Base-by-base conservation (phyloP, 2,329 filamentous ascomycete species). In the Pseudonectria foliicola region DNA sequence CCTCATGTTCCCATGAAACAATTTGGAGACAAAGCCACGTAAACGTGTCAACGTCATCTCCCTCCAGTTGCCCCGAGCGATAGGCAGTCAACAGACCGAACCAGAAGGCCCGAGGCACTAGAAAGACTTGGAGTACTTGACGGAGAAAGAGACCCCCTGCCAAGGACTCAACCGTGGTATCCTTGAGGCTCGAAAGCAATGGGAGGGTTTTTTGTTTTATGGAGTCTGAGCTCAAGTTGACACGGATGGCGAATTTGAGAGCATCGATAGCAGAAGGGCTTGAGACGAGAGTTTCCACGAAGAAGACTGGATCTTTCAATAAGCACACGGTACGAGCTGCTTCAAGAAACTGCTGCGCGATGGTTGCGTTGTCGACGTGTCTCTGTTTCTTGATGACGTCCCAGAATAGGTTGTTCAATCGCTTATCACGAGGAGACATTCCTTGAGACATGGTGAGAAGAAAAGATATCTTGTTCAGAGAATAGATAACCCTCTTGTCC, bases 21-120 rank as follows among this genome's bases (percentile, higher is more conserved):
- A 80, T 53, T 35, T 76, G 65, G 4, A 67, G 44, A 3, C 63
- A 56, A 3, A 76, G 52, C 70, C 71, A 75, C 1, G 63, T 62
- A 38, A 76, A 67, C 0, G 59, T 49, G 12, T 56, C 46, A 2
- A 61, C 45, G 0, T 56, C 51, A 0, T 42, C 43, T 1, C 60
- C 47, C 2, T 54, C 44, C 7, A 75, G 53, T 2, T 43, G 38
- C 7, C 50, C 43, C 3, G 24, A 37, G 4, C 46, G 33, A 28
- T 59, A 59, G 2, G 52, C 42, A 1, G 55, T 39, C 13, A 71
- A 27, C 2, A 77, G 46, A 0, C 63, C 60, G 12, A 63, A 61
- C 77, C 77, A 80, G 10, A 79, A 60, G 0, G 68, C 70, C 0
- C 67, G 66, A 0, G 77, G 76, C 2, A 73, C 57, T 2, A 71